Percentiles rank a stretch among this genome's conserved stretches.
Conservation (phyloP, 2,329 filamentous ascomycete species). For the Ceratocystis eucalypticola region DNA sequence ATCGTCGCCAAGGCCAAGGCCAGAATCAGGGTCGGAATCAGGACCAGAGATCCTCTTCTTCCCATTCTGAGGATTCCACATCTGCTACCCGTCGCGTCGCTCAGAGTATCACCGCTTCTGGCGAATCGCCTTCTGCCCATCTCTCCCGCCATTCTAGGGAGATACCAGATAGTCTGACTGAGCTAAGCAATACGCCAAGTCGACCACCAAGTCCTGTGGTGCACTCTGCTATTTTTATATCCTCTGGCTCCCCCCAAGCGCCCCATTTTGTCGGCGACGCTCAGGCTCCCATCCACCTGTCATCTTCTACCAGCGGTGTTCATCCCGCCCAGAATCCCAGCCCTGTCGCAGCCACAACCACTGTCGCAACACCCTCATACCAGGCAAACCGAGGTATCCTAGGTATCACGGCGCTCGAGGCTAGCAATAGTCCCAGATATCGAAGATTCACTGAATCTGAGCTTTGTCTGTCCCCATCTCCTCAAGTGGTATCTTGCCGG, state of each 20-base stretch:
- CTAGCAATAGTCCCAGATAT: not conserved
- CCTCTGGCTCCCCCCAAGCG: not conserved
- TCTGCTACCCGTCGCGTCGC: not conserved
- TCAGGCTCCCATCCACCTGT: not conserved
- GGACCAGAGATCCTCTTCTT: not conserved
- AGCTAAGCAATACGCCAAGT: not conserved
- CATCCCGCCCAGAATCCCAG: not conserved
- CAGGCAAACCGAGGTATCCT: not conserved
- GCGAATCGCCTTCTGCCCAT: not conserved
- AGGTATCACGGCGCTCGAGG: not conserved
- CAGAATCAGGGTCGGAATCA: not conserved
- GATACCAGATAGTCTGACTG: not conserved
- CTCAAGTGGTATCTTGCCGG: not conserved
- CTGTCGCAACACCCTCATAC: constrained; percentile 1
- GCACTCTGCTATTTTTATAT: not conserved
- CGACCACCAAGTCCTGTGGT: not conserved
- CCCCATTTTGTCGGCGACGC: not conserved
- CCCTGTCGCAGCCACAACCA: not conserved
- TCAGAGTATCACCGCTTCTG: not conserved
- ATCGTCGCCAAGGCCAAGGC: not conserved
- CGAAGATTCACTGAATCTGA: not conserved
- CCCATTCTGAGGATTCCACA: not conserved
- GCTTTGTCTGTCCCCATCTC: not conserved
- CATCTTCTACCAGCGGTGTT: not conserved
- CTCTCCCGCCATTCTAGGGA: not conserved